These are phyloP conservation scores for Paraconiothyrium sp. DNA, from an alignment of 2,329 filamentous ascomycete species.

Conservation along the genomic window DNA sequence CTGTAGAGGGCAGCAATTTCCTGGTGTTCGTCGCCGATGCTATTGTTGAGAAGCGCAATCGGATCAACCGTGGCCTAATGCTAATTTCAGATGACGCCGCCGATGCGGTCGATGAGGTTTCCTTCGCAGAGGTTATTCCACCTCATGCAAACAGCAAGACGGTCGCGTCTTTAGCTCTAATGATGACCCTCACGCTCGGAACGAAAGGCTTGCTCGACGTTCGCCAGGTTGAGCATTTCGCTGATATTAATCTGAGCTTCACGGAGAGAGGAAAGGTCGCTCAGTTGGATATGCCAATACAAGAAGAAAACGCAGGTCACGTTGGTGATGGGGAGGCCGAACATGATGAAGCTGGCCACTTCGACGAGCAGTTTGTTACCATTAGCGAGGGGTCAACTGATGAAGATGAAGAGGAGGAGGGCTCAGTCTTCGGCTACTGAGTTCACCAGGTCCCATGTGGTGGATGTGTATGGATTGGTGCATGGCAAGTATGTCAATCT, in stretches of 20 bases:
- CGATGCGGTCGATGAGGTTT: constrained; percentile 55
- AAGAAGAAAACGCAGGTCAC: constrained; percentile 3
- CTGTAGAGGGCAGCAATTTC: constrained; percentile 70
- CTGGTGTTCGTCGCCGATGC: constrained; percentile 65
- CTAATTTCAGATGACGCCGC: constrained; percentile 40
- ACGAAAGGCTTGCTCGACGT: constrained; percentile 72
- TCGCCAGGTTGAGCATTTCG: constrained; percentile 63
- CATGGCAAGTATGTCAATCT: neutral
- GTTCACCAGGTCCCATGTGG: neutral
- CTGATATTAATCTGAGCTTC: constrained; percentile 47
- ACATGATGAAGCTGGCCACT: constrained; percentile 27
- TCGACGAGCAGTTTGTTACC: constrained; percentile 38
- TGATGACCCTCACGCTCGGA: constrained; percentile 50
- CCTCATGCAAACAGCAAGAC: constrained; percentile 62
- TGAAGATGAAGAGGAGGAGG: constrained; percentile 24
- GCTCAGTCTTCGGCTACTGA: constrained; percentile 37
- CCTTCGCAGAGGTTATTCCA: constrained; percentile 76
- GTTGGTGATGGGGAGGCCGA: constrained; percentile 10
- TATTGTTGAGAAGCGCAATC: constrained; percentile 50
- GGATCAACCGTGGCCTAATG: constrained; percentile 21
- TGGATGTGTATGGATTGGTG: neutral
- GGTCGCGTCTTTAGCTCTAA: constrained; percentile 67
- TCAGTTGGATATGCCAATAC: constrained; percentile 25
- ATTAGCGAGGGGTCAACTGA: constrained; percentile 18
- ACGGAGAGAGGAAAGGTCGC: constrained; percentile 32